Evolutionary conservation across 192 early-diverging fungal genomes (phyloP).

Genomic region (Diversispora eburnea): DNA sequence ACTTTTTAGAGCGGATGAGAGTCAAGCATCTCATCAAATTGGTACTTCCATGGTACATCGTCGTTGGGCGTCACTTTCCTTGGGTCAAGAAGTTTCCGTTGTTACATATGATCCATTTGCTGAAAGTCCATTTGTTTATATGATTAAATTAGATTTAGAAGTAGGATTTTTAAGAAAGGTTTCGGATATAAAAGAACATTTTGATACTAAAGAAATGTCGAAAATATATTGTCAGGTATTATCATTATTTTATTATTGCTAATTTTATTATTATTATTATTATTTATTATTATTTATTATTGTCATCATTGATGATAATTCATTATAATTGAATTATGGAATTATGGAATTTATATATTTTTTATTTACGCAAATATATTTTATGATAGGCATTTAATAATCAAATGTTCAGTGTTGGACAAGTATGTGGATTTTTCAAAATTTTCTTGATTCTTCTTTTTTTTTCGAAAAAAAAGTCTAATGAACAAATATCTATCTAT

Average conservation of each 20-base stretch:
- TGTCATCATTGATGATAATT: neutral
- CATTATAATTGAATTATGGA: neutral
- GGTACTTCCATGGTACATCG: conserved; percentile 58
- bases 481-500: no score
- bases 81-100: conserved; percentile 60
- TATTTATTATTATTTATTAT: neutral
- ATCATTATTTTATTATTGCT: neutral
- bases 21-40: conserved; percentile 44
- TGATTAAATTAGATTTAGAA: conserved; percentile 52
- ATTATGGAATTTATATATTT: neutral
- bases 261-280: neutral
- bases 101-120: conserved; percentile 57
- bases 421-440: conserved; percentile 38
- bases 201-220: conserved; percentile 74
- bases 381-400: conserved; percentile 59
- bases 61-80: conserved; percentile 61
- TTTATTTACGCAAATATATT: neutral
- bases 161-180: conserved; percentile 54
- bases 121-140: conserved; percentile 41
- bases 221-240: conserved; percentile 52
- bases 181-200: conserved; percentile 49
- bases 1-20: conserved; percentile 41
- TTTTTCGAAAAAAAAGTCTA: no score
- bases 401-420: conserved; percentile 77
- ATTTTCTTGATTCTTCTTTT: neutral